Conservation (phyloP, 179 eudicot genomes). For the Silene noctiflora region DNA sequence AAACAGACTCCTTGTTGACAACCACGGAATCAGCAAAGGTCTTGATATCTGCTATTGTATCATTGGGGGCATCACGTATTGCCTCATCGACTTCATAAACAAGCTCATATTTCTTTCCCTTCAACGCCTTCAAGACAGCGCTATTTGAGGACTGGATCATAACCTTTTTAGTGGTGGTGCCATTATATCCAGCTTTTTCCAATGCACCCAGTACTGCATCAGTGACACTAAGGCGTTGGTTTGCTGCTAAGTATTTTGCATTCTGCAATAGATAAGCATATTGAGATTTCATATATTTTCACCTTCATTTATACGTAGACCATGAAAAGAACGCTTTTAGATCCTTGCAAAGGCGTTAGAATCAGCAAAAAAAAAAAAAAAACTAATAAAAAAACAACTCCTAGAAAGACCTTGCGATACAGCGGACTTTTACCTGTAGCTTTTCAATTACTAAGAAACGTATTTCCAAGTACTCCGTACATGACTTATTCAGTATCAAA, state of each 20-base stretch:
- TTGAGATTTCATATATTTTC: background rate
- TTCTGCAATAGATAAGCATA: slow-evolving; percentile 38
- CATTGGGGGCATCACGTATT: slow-evolving; percentile 51
- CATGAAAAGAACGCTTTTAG: background rate
- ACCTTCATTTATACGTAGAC: background rate
- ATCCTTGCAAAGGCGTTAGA: background rate
- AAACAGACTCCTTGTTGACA: slow-evolving; percentile 55
- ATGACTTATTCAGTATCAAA: no score
- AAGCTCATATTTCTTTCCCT: slow-evolving; percentile 51
- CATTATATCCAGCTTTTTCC: slow-evolving; percentile 42
- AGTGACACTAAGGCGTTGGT: slow-evolving; percentile 49
- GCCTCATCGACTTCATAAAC: slow-evolving; percentile 62
- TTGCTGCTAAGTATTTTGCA: slow-evolving; percentile 74
- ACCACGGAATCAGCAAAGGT: slow-evolving; percentile 63
- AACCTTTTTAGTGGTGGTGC: slow-evolving; percentile 42
- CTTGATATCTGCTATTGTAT: slow-evolving; percentile 55
- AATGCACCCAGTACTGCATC: slow-evolving; percentile 59
- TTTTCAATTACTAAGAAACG: no score
- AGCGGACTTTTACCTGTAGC: background rate
- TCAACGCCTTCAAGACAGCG: slow-evolving; percentile 59
- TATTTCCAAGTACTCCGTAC: no score
- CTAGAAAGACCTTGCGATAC: background rate
- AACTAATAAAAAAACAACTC: no score
- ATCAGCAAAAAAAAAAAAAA: background rate
- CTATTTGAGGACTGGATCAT: slow-evolving; percentile 72